Evolutionary conservation across 1,284 basidiomycete species (phyloP), one percentile per base, ranked within the genome.

Genomic region (Phellopilus nigrolimitatus): DNA sequence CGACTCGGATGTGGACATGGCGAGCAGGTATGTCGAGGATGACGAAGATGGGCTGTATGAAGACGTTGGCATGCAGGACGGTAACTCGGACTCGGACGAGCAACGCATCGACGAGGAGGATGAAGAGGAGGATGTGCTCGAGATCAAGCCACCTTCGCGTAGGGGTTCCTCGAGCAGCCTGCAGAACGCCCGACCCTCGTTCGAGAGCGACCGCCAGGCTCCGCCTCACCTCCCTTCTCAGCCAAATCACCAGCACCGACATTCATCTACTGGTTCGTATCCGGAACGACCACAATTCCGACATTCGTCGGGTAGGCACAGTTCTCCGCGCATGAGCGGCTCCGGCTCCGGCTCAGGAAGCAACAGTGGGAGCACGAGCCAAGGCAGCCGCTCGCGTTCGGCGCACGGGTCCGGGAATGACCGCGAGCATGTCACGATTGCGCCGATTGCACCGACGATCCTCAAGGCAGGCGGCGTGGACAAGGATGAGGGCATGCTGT

Each of bases 381-480:
- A 40, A 17, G 28, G 38, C 5, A 33, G 45, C 15, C 54, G 41
- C 10, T 33, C 42, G n/a, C 40, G 49, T 13, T 48, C 41, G 15
- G 62, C 60, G 9, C 27, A 42, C n/a, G 50, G 25, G 4, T 24
- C 57, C 7, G 60, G 60, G 5, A 41, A 47, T 13, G 73, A 78
- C 36, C 72, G 75, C 37, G 80, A 83, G 39, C 78, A 85, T 52
- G 76, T 91, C 56, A 95, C 93, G 4, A 99, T 98, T 57, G 94
- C 93, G 10, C 88, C 92, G 41, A 95, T 99, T 57, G 88, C 94
- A 0, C 95, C 95, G 0, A 95, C 95, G 1, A 79, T 91, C 40
- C 76, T 99, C 60, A 99, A 98, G 74, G 91, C 89, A 21, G 76
- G 74, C 0, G 76, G 73, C 24, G 67, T 74, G 2, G 76, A 72